Conservation (phyloP, 2,329 filamentous ascomycete species). For the Pochonia chlamydosporia region DNA sequence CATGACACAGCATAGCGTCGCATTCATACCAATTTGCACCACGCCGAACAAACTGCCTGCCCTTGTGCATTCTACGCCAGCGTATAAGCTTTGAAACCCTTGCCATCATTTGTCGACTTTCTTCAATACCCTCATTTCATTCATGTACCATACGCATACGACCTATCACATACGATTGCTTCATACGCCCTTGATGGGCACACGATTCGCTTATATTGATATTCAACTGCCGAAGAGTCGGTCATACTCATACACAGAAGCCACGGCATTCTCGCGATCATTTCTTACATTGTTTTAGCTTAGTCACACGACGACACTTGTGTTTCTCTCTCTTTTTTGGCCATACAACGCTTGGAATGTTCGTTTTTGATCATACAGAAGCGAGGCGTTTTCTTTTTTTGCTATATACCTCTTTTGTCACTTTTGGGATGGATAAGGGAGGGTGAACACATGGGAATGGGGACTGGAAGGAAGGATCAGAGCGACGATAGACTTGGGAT, state of each 20-base stretch:
- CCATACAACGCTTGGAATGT: background rate
- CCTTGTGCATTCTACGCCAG: too few species aligned
- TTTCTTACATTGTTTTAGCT: background rate
- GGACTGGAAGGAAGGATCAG: background rate
- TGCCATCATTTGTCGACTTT: background rate
- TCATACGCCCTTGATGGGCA: background rate
- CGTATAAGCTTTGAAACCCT: background rate
- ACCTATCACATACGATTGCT: background rate
- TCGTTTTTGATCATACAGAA: background rate
- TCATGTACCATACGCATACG: constrained; percentile 1
- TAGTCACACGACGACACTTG: background rate
- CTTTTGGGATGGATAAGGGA: background rate
- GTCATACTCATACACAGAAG: background rate
- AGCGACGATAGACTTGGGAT: background rate
- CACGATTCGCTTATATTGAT: constrained; percentile 1
- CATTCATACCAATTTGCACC: background rate
- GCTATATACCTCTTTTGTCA: constrained; percentile 5
- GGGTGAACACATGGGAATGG: background rate
- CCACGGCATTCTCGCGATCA: background rate
- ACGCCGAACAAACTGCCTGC: too few species aligned
- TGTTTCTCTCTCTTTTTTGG: background rate
- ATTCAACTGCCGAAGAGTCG: background rate
- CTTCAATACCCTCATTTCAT: background rate
- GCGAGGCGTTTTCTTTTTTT: constrained; percentile 3
- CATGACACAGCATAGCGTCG: background rate